phyloP scores from a whole-genome alignment of 1,284 basidiomycete species.

The Sporisorium graminicola region DNA sequence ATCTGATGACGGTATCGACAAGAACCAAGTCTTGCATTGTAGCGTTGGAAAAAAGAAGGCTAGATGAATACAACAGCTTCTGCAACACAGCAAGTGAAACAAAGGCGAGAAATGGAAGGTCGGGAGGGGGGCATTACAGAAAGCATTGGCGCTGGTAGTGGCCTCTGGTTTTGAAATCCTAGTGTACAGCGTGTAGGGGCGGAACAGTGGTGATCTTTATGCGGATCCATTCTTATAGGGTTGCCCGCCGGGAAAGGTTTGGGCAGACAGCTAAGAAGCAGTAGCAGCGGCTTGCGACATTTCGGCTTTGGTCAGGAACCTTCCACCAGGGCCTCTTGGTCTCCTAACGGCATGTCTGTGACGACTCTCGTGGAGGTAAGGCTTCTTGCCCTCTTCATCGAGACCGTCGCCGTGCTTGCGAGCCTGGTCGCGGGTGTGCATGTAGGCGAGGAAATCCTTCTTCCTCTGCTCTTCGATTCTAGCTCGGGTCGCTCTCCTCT shows the following conservation, averaged over 20 bases:
- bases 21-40: background rate
- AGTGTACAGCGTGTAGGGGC: slow-evolving; percentile 21
- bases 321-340: slow-evolving; percentile 93
- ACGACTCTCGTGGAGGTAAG: slow-evolving; percentile 94
- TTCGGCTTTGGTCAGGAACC: slow-evolving; percentile 77
- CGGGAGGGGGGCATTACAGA: background rate
- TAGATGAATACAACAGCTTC: slow-evolving; percentile 40
- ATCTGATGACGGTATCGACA: background rate
- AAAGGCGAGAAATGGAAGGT: slow-evolving; percentile 18
- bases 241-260: background rate
- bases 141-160: background rate
- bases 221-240: background rate
- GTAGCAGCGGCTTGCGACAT: slow-evolving; percentile 34
- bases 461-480: slow-evolving; percentile 65
- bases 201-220: background rate
- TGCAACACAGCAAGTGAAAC: slow-evolving; percentile 1
- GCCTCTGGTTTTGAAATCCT: background rate
- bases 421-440: slow-evolving; percentile 53
- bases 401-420: slow-evolving; percentile 43
- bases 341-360: slow-evolving; percentile 98
- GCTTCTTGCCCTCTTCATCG: slow-evolving; percentile 74
- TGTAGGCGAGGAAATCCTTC: slow-evolving; percentile 50
- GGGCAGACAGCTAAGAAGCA: slow-evolving; percentile 2
- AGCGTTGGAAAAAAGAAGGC: background rate
- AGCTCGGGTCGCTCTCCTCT: slow-evolving; percentile 59